Evolutionary conservation across 1,139 yeast genomes (phyloP).

Genomic region (Taiozyma sp.): DNA sequence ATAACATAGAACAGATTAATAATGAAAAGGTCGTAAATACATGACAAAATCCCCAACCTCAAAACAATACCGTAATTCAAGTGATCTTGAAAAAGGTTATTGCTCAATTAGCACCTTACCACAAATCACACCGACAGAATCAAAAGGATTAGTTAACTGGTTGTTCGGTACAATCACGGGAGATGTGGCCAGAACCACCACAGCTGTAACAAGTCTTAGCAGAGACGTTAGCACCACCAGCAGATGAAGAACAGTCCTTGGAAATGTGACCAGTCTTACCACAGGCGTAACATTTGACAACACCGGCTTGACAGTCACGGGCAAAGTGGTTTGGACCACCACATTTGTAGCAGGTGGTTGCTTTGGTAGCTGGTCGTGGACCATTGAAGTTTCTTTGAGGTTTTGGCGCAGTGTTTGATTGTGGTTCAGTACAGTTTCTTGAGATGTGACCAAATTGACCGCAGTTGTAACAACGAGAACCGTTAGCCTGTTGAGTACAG

Average conservation of each 20-base stretch:
- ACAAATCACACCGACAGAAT: neutral
- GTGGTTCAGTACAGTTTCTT: constrained; percentile 58
- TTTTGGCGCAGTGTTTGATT: constrained; percentile 21
- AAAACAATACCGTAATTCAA: constrained; percentile 3
- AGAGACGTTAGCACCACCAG: constrained; percentile 33
- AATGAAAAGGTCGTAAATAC: constrained; percentile 14
- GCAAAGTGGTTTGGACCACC: constrained; percentile 95
- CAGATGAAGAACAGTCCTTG: constrained; percentile 64
- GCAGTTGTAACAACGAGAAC: constrained; percentile 74
- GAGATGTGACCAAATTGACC: constrained; percentile 84
- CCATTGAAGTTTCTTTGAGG: constrained; percentile 9
- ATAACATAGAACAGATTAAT: constrained; percentile 7
- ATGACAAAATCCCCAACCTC: constrained; percentile 11
- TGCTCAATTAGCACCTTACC: constrained; percentile 5
- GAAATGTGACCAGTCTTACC: constrained; percentile 88
- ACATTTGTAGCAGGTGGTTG: constrained; percentile 82
- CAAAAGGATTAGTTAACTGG: neutral
- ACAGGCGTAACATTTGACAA: constrained; percentile 85
- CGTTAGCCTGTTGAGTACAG: constrained; percentile 50
- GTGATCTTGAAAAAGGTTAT: neutral
- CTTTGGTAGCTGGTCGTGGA: constrained; percentile 29
- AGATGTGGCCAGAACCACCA: constrained; percentile 87
- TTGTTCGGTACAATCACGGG: constrained; percentile 73
- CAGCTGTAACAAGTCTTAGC: constrained; percentile 79
- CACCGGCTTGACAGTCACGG: constrained; percentile 79